phyloP scores from a whole-genome alignment of 192 early-diverging fungal genomes.

The Radiomyces spectabilis region DNA sequence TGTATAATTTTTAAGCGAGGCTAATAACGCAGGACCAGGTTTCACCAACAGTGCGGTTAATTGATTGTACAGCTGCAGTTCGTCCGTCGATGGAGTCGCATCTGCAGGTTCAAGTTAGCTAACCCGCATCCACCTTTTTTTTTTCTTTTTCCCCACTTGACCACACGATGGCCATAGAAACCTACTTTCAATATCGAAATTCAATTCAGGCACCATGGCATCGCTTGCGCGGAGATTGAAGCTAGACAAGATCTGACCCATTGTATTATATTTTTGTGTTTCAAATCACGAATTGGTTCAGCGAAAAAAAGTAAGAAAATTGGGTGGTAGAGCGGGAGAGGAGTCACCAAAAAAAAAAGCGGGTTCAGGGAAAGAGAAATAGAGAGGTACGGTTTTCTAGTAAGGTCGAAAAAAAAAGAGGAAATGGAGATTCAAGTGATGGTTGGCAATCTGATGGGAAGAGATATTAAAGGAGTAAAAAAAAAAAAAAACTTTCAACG shows the following conservation, averaged over 20 bases:
- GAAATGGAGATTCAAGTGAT: neutral
- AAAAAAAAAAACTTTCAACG: no score
- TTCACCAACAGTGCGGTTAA: slow-evolving; percentile 43
- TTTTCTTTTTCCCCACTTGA: slow-evolving; percentile 22
- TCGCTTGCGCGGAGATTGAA: slow-evolving; percentile 13
- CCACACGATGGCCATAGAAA: neutral
- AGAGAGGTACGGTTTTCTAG: neutral
- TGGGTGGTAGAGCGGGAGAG: neutral
- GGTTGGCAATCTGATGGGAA: neutral
- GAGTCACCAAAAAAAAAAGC: neutral
- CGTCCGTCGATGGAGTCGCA: slow-evolving; percentile 53
- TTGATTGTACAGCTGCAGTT: slow-evolving; percentile 52
- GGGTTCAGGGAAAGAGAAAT: neutral
- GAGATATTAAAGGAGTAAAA: neutral
- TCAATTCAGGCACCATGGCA: slow-evolving; percentile 44
- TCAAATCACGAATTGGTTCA: neutral
- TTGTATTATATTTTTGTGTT: neutral
- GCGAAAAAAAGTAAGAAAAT: neutral
- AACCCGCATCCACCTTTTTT: neutral
- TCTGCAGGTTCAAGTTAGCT: slow-evolving; percentile 20
- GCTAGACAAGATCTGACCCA: slow-evolving; percentile 1
- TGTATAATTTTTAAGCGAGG: slow-evolving; percentile 49
- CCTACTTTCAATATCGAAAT: slow-evolving; percentile 57
- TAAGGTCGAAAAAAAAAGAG: neutral
- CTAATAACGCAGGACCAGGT: slow-evolving; percentile 44